A percentile compares a stretch with the other conserved stretches of the same genome.
Conservation (phyloP, 73 alveolate genomes). For the Paramecium octaurelia region DNA sequence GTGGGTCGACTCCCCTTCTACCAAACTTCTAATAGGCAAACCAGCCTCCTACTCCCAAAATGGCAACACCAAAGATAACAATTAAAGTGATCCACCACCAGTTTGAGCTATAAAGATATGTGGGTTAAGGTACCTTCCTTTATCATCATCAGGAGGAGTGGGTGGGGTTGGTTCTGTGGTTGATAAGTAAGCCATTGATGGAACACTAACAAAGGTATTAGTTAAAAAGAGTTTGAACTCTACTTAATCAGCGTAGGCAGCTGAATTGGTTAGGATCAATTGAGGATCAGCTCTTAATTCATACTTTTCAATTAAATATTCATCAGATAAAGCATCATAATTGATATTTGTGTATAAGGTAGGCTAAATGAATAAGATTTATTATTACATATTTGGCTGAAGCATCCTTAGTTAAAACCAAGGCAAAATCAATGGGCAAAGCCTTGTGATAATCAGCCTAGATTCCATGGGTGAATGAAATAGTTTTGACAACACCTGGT, state of each 20-base stretch:
- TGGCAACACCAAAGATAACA: constrained; percentile 17
- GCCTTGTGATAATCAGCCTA: constrained; percentile 10
- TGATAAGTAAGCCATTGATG: not conserved
- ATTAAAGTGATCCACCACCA: constrained; percentile 45
- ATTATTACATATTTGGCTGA: not conserved
- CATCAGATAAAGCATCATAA: not conserved
- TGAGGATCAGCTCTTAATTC: not conserved
- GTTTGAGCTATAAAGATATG: not conserved
- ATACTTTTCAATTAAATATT: not conserved
- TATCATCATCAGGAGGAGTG: not conserved
- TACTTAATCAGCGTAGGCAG: not conserved
- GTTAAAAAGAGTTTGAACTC: not conserved
- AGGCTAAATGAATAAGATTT: not conserved
- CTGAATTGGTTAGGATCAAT: not conserved
- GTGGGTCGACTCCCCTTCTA: not conserved
- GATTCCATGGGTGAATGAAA: not conserved
- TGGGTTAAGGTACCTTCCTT: not conserved
- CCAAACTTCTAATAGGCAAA: constrained; percentile 11
- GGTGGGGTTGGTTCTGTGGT: not conserved
- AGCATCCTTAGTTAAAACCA: not conserved
- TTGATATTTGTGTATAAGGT: not conserved
- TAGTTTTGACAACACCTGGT: not conserved
- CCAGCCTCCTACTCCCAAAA: constrained; percentile 17
- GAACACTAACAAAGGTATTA: not conserved
- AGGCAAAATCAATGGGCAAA: constrained; percentile 14